Evolutionary conservation across 2,329 filamentous ascomycete genomes (phyloP).

Genomic region (Pseudogymnoascus sp.): DNA sequence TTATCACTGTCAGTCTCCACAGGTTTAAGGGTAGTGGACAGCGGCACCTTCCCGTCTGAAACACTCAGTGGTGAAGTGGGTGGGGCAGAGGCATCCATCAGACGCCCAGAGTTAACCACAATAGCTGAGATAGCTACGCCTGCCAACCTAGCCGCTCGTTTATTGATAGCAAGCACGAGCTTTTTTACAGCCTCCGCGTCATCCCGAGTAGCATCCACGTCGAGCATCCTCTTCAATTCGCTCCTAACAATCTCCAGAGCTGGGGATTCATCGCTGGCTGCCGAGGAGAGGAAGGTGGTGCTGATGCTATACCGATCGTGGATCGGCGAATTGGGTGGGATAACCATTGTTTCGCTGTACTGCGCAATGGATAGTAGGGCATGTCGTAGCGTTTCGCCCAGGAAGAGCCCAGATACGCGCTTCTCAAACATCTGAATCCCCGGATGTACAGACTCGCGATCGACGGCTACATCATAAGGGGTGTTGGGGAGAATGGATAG

Average conservation of each 20-base stretch:
- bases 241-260: conserved; percentile 67
- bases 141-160: conserved; percentile 76
- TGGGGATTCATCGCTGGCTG: conserved; percentile 68
- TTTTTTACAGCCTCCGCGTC: conserved; percentile 84
- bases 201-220: conserved; percentile 67
- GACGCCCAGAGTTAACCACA: conserved; percentile 68
- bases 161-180: conserved; percentile 74
- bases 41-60: conserved; percentile 13
- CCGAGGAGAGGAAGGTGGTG: conserved; percentile 79
- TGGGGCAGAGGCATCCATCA: conserved; percentile 56
- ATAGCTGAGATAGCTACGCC: conserved; percentile 83
- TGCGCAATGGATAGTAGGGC: conserved; percentile 62
- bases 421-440: conserved; percentile 99
- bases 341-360: conserved; percentile 68
- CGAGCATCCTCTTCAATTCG: conserved; percentile 66
- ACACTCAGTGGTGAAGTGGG: conserved; percentile 24
- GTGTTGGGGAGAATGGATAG: conserved; percentile 82
- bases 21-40: conserved; percentile 19
- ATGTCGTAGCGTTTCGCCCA: conserved; percentile 84
- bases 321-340: conserved; percentile 57
- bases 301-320: conserved; percentile 83
- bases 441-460: conserved; percentile 75
- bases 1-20: not conserved
- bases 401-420: conserved; percentile 94
- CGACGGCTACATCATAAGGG: conserved; percentile 69